Conservation (phyloP, 2,329 filamentous ascomycete species). For the Rhinocladiella mackenziei region DNA sequence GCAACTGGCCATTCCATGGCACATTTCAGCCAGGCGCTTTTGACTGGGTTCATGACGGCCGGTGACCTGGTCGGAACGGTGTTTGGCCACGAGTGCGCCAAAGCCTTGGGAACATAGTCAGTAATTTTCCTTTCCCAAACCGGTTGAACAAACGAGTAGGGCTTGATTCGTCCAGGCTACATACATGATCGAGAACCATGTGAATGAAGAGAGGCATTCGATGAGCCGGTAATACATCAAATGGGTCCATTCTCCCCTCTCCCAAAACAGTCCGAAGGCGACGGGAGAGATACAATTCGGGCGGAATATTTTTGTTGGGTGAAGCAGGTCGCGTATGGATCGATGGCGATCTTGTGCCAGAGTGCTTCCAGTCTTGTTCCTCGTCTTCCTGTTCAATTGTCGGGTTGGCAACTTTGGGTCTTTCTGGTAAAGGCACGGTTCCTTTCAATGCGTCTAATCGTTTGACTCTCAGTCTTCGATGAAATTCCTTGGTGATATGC, state of each 20-base stretch:
- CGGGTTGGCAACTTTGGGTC: not conserved
- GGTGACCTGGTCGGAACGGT: slow-evolving; percentile 10
- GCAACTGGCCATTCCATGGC: slow-evolving; percentile 20
- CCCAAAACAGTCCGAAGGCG: slow-evolving; percentile 8
- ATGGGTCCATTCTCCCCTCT: slow-evolving; percentile 19
- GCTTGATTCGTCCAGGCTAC: not conserved
- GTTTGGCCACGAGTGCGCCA: slow-evolving; percentile 20
- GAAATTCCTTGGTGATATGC: slow-evolving; percentile 25
- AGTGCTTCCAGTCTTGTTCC: not conserved
- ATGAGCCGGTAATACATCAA: slow-evolving; percentile 12
- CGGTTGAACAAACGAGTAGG: not conserved
- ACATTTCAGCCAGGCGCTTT: slow-evolving; percentile 20
- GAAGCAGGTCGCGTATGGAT: too few relatives aligned
- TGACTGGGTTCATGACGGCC: slow-evolving; percentile 15
- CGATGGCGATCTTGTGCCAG: not conserved
- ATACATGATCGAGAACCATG: slow-evolving; percentile 20
- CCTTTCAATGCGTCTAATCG: slow-evolving; percentile 12
- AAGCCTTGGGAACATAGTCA: slow-evolving; percentile 2
- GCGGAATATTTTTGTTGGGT: not conserved
- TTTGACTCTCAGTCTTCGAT: slow-evolving; percentile 17
- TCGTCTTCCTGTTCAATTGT: not conserved
- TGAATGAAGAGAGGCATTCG: slow-evolving; percentile 15
- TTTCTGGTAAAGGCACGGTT: not conserved
- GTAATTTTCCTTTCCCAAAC: not conserved
- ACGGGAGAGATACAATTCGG: not conserved